phyloP scores from a whole-genome alignment of 441 rosid species.

The Syzygium syzygioides region DNA sequence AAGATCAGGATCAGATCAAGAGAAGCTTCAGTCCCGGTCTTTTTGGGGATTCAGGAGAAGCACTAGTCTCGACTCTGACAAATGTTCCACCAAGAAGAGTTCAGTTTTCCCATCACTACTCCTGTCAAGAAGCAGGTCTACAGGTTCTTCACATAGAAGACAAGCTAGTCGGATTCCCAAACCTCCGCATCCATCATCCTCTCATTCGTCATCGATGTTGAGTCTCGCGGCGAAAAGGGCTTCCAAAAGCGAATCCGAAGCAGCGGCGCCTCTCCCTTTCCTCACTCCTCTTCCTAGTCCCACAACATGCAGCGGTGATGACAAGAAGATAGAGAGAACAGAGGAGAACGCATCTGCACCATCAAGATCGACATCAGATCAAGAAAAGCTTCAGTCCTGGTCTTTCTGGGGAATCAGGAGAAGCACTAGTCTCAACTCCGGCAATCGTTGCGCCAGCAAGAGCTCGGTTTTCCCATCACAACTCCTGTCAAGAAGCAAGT shows the following conservation, averaged over 20 bases:
- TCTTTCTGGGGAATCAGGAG: conserved; percentile 14
- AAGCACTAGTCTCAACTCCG: conserved; percentile 3
- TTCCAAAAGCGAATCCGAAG: conserved; percentile 8
- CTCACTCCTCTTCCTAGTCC: neutral
- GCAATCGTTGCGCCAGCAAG: conserved; percentile 4
- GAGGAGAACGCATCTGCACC: neutral
- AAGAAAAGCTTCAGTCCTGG: neutral
- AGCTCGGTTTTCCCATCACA: conserved; percentile 1
- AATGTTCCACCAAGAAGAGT: conserved; percentile 27
- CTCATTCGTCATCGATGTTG: neutral
- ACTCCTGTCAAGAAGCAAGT: conserved; percentile 13
- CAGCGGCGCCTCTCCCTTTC: conserved; percentile 4
- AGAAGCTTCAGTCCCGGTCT: conserved; percentile 34
- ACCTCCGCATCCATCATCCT: neutral
- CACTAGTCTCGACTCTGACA: conserved; percentile 50
- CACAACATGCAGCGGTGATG: neutral
- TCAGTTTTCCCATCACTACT: conserved; percentile 54
- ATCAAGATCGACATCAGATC: neutral
- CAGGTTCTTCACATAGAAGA: conserved; percentile 28
- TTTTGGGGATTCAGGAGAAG: conserved; percentile 82
- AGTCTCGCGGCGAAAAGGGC: neutral
- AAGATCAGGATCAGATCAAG: conserved; percentile 19
- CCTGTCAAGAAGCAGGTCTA: conserved; percentile 60
- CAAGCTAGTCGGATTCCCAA: neutral
- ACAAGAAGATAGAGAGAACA: neutral